Conservation (phyloP, 2,329 filamentous ascomycete genomes). For the Aureobasidium uvarum region DNA sequence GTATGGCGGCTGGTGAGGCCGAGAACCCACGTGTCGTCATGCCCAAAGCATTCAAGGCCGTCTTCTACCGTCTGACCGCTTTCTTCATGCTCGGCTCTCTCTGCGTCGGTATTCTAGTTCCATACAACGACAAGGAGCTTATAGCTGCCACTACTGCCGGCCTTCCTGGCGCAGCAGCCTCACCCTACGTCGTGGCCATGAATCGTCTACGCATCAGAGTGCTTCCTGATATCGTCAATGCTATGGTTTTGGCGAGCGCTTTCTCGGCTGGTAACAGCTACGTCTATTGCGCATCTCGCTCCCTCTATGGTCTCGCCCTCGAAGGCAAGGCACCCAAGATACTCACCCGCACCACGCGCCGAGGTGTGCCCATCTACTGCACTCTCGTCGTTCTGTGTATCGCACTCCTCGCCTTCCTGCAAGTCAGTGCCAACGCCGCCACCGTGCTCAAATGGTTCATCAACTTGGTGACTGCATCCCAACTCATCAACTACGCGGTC, state of each 20-base stretch:
- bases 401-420: slow-evolving; percentile 69
- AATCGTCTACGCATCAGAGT: slow-evolving; percentile 61
- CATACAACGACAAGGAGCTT: slow-evolving; percentile 65
- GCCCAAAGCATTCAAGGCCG: slow-evolving; percentile 72
- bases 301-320: slow-evolving; percentile 65
- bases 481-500: slow-evolving; percentile 69
- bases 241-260: slow-evolving; percentile 66
- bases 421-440: slow-evolving; percentile 64
- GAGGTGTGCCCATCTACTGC: slow-evolving; percentile 72
- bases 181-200: slow-evolving; percentile 68
- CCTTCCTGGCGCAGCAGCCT: slow-evolving; percentile 62
- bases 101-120: slow-evolving; percentile 67
- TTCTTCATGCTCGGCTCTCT: slow-evolving; percentile 76
- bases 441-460: slow-evolving; percentile 72
- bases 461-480: slow-evolving; percentile 68
- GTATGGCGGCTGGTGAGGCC: slow-evolving; percentile 65
- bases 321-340: slow-evolving; percentile 65
- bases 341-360: slow-evolving; percentile 59
- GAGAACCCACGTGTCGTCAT: slow-evolving; percentile 68
- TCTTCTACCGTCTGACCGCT: slow-evolving; percentile 72
- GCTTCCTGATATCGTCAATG: slow-evolving; percentile 70
- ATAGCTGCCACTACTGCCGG: slow-evolving; percentile 58
- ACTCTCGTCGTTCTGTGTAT: slow-evolving; percentile 65
- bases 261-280: slow-evolving; percentile 68
- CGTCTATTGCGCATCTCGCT: slow-evolving; percentile 66